These are phyloP conservation scores for Sphaerostilbella broomeana DNA, from an alignment of 2,329 filamentous ascomycete species.

Conservation along the genomic window DNA sequence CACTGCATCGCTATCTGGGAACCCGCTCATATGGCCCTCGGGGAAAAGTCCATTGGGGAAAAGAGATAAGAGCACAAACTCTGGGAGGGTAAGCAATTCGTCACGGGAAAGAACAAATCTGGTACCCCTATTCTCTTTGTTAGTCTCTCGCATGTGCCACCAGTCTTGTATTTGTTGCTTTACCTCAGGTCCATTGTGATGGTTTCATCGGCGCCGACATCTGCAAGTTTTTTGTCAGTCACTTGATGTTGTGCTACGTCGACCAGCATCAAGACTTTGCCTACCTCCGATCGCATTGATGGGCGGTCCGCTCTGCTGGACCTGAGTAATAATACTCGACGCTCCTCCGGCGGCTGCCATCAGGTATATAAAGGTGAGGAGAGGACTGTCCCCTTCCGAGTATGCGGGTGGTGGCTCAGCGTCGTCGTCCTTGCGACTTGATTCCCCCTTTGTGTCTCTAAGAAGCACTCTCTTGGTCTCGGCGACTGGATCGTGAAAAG, in stretches of 20 bases:
- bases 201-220: constrained; percentile 84
- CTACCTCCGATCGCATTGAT: constrained; percentile 83
- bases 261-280: constrained; percentile 16
- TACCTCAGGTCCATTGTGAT: constrained; percentile 93
- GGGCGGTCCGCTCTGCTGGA: constrained; percentile 86
- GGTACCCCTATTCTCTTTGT: constrained; percentile 59
- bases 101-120: constrained; percentile 92
- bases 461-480: constrained; percentile 83
- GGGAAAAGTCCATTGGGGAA: constrained; percentile 98
- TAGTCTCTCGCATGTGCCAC: constrained; percentile 20
- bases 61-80: constrained; percentile 94
- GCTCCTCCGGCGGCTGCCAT: constrained; percentile 97
- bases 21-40: constrained; percentile 90
- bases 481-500: constrained; percentile 47
- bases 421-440: constrained; percentile 71
- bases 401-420: constrained; percentile 93
- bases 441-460: constrained; percentile 70
- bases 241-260: background rate
- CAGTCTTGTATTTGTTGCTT: too few relatives aligned
- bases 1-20: constrained; percentile 87
- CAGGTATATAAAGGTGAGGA: constrained; percentile 88
- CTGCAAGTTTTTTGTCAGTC: constrained; percentile 30
- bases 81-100: constrained; percentile 88
- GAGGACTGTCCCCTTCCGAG: constrained; percentile 86
- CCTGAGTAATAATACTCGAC: constrained; percentile 98